Conservation (phyloP, 768 basidiomycete species). For the Lentinula sp. region DNA sequence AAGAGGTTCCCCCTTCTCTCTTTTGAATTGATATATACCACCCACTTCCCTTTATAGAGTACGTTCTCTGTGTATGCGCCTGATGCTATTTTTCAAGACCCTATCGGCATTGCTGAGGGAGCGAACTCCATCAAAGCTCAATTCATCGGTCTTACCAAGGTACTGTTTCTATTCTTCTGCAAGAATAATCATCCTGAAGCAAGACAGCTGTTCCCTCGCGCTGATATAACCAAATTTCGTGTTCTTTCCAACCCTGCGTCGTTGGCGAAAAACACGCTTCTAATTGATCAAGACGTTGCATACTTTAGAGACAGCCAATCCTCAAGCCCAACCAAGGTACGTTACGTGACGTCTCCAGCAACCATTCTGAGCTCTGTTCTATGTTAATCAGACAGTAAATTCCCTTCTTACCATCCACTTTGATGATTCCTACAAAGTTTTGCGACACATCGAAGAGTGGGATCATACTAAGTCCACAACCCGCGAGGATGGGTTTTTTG, state of each 20-base stretch:
- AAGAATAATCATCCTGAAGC: constrained; percentile 24
- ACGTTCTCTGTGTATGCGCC: constrained; percentile 36
- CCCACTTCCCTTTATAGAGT: constrained; percentile 15
- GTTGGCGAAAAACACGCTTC: constrained; percentile 27
- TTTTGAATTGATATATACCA: not conserved
- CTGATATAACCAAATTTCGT: too few relatives aligned
- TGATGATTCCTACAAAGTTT: constrained; percentile 28
- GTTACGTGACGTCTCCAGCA: not conserved
- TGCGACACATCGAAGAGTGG: constrained; percentile 38
- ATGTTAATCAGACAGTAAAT: constrained; percentile 33
- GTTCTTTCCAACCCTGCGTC: constrained; percentile 32
- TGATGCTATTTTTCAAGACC: constrained; percentile 39
- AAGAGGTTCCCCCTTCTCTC: constrained; percentile 20
- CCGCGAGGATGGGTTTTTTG: constrained; percentile 34
- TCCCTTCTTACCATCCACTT: constrained; percentile 27
- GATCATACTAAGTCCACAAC: constrained; percentile 31
- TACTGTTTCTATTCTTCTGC: not conserved
- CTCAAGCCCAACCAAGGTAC: constrained; percentile 34
- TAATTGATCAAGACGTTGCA: constrained; percentile 42
- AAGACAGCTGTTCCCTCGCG: too few relatives aligned
- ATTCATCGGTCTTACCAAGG: constrained; percentile 39
- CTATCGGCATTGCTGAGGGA: constrained; percentile 37
- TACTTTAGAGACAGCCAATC: constrained; percentile 33
- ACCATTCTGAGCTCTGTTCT: not conserved
- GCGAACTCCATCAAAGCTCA: constrained; percentile 32